phyloP scores from a whole-genome alignment of 1,284 basidiomycete species.

The Calocybe gambosa region DNA sequence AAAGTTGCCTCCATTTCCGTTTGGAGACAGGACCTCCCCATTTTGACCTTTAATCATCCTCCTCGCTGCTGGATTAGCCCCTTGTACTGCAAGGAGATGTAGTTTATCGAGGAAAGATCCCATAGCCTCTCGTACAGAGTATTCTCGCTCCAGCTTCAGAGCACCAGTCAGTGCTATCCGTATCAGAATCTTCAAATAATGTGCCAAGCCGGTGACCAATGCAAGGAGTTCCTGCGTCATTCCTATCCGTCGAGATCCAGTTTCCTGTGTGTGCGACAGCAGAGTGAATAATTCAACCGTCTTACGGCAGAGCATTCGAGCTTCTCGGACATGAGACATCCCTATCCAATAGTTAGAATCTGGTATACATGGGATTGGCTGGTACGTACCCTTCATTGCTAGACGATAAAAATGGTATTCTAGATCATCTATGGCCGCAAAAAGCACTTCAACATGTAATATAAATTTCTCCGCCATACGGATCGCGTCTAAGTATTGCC shows the following conservation, averaged over 20 bases:
- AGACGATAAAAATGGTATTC: slow-evolving; percentile 85
- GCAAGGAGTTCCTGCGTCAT: slow-evolving; percentile 97
- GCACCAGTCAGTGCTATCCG: slow-evolving; percentile 96
- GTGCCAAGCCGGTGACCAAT: slow-evolving; percentile 96
- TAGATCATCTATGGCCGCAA: slow-evolving; percentile 95
- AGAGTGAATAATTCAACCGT: slow-evolving; percentile 98
- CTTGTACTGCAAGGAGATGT: slow-evolving; percentile 85
- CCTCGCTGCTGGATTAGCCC: slow-evolving; percentile 73
- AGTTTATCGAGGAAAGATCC: slow-evolving; percentile 88
- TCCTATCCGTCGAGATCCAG: slow-evolving; percentile 82
- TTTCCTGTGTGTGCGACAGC: slow-evolving; percentile 94
- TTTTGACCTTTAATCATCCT: slow-evolving; percentile 63
- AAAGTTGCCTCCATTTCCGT: slow-evolving; percentile 42
- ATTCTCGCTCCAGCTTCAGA: slow-evolving; percentile 91
- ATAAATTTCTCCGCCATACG: slow-evolving; percentile 99
- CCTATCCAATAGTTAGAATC: slow-evolving; percentile 42
- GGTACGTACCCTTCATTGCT: slow-evolving; percentile 71
- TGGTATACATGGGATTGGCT: slow-evolving; percentile 4
- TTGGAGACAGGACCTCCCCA: slow-evolving; percentile 48
- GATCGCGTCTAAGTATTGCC: slow-evolving; percentile 94
- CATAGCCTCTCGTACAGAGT: slow-evolving; percentile 79
- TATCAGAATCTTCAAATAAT: slow-evolving; percentile 99
- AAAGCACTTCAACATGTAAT: slow-evolving; percentile 95
- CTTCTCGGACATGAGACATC: slow-evolving; percentile 97
- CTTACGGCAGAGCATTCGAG: slow-evolving; percentile 97